Base-by-base conservation (phyloP, 1,139 yeast species). In the Meyerozyma elateridarum region DNA sequence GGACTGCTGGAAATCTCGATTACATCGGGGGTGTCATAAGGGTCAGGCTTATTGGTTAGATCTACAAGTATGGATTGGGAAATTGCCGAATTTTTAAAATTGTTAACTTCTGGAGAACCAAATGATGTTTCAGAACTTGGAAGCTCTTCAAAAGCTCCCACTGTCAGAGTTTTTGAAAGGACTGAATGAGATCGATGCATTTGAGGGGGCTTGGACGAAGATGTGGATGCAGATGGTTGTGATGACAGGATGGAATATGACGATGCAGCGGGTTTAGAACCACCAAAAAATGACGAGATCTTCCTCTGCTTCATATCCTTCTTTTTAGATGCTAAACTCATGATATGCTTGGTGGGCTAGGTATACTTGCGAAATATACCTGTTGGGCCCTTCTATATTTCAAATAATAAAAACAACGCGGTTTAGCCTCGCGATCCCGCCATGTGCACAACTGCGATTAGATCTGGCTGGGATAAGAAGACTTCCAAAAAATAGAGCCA, bases 41-140 rank as follows among this genome's bases (percentile, higher is more conserved):
- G 12, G 9, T 7, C 5, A 15, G 14, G 6, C 12, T 24, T 18
- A 8, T 24, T 18, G 8, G 27, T 24, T 13, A 24, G 15, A 24
- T 24, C 27, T n/a, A 24, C 27, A 5, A 24, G 27, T 24, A 24
- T 24, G 17, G 50, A 36, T 30, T 35, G 35, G 12, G 42, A 33
- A 16, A 56, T 35, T 9, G 40, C 28, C 2, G 59, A 56, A 31
- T 49, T 52, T 25, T 45, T 40, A 38, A 58, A 58, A 36, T 58
- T 59, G 25, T 44, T 47, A 6, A 56, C 35, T 29, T 58, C 64
- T 4, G 63, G 61, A 1, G 61, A 55, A 7, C 42, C 61, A 33
- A 56, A 45, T 2, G 64, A 59, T 4, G 52, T 52, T 31, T 59
- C 62, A 11, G 57, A 41, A 14, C 40, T 40, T n/a, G 40, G 32